Evolutionary conservation across 345 rosid species (phyloP).

Genomic region (rapeseed (Brassica napus)): Da-Ae NC_063452.1:29522501-29523000

Average conservation of each 20-base stretch:
- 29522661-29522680: background rate
- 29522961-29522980: background rate
- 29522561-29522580: background rate
- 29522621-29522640: background rate
- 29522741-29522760: background rate
- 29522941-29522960: background rate
- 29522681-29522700: background rate
- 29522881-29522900: background rate
- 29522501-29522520: background rate
- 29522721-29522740: background rate
- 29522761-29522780: background rate
- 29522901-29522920: background rate
- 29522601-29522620: background rate
- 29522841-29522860: background rate
- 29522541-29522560: background rate
- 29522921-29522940: background rate
- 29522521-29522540: background rate
- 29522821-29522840: background rate
- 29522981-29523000: slow-evolving; percentile 11
- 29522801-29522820: background rate
- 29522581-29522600: background rate
- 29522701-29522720: background rate
- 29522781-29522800: background rate
- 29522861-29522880: background rate
- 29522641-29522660: background rate